Evolutionary conservation across 2,329 filamentous ascomycete genomes (phyloP), one percentile per base, ranked within the genome.

Genomic region (Xylaria polymorpha): DNA sequence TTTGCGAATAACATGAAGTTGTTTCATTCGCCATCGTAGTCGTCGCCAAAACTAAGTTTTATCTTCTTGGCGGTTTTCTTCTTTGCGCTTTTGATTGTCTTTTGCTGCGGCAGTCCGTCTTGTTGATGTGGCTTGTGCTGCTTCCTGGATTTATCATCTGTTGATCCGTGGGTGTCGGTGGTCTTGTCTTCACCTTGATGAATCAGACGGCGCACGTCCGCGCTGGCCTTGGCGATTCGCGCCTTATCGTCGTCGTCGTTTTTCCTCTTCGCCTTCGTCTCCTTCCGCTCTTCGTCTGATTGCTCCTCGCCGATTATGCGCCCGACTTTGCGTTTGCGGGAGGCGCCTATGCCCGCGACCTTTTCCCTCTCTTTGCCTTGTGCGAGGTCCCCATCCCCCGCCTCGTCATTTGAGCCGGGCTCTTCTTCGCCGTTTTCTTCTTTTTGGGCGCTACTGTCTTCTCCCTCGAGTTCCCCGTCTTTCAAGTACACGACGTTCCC

Each of bases 31-130:
- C 80, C 83, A 29, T 29, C 25, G 20, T 88, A 86, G 29, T 90
- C 88, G 66, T 90, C 86, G 32, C 87, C 87, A 76, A 91, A 91
- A 78, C 89, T 91, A 55, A 91, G 81, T 81, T 91, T 91, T 68
- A 91, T 87, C 81, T 90, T 91, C 79, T 88, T 88, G 4, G 83
- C 80, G 79, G 86, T 86, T 77, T 89, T 88, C 77, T 85, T 87
- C 8, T 73, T 72, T 57, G 64, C 22, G 60, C 62, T 29, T 14
- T 64, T 69, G 41, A 61, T 14, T 1, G 37, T 61, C n/a, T 64
- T 65, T 35, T 62, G 48, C 25, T 62, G 74, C 63, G 41, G 50
- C 29, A 15, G 37, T 43, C 25, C n/a, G 9, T 60, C 35, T 44
- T 41, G 50, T 41, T 55, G 46, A 25, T 58, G 51, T 14, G 32